A percentile compares a stretch with the other conserved stretches of the same genome.
Evolutionary conservation across 805 yeast species (phyloP).

Genomic region (Saccharomycopsis lassenensis): DNA sequence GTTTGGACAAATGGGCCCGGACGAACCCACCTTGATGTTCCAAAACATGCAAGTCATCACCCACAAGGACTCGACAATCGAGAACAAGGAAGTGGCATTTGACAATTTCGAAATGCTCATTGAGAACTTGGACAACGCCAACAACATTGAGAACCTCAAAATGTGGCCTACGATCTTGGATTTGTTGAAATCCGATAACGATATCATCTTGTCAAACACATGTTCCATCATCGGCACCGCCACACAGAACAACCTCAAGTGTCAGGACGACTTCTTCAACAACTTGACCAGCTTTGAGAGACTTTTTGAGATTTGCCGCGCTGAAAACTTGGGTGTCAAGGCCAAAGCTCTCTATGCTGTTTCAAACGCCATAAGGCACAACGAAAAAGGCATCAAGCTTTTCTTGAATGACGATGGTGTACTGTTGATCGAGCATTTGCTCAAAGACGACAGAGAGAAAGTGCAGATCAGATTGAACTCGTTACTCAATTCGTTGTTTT

Average conservation of each 20-base stretch:
- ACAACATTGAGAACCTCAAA: conserved; percentile 72
- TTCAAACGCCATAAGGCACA: conserved; percentile 63
- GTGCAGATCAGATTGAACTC: conserved; percentile 40
- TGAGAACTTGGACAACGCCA: conserved; percentile 90
- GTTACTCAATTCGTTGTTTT: conserved; percentile 49
- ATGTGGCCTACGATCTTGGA: conserved; percentile 68
- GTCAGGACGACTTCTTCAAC: conserved; percentile 59
- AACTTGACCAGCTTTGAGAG: conserved; percentile 34
- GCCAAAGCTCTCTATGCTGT: conserved; percentile 70
- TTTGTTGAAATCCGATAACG: conserved; percentile 35
- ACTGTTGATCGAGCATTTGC: conserved; percentile 31
- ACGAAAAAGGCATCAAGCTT: conserved; percentile 37
- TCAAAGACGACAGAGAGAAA: conserved; percentile 13
- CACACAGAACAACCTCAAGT: conserved; percentile 75
- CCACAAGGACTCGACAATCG: conserved; percentile 47
- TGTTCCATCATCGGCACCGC: conserved; percentile 81
- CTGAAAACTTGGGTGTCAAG: conserved; percentile 26
- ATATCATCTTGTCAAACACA: conserved; percentile 42
- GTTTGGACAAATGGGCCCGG: conserved; percentile 63
- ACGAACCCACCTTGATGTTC: conserved; percentile 83
- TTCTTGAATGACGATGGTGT: conserved; percentile 59
- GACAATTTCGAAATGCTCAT: conserved; percentile 91
- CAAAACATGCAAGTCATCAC: conserved; percentile 54
- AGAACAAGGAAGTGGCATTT: conserved; percentile 61
- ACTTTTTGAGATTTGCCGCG: conserved; percentile 21